These are phyloP conservation scores for Coffea humblotiana DNA, from an alignment of 305 asterid genomes.

Conservation along the genomic window DNA sequence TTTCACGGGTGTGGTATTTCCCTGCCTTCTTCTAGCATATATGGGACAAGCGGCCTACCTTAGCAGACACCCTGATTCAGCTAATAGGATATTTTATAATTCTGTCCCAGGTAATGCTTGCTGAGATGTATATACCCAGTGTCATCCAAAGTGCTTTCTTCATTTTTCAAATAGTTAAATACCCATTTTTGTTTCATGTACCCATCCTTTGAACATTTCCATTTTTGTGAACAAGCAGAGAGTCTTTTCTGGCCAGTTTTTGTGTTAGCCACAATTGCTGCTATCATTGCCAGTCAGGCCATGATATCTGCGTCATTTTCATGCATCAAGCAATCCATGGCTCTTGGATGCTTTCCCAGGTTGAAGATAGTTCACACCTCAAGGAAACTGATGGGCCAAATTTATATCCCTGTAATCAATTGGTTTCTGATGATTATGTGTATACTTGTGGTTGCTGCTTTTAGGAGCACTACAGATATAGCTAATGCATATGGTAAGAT, in stretches of 20 bases:
- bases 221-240: slow-evolving; percentile 40
- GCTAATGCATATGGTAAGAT: slow-evolving; percentile 88
- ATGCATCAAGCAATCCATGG: slow-evolving; percentile 93
- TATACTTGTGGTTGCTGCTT: slow-evolving; percentile 77
- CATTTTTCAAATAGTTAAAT: slow-evolving; percentile 8
- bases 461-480: slow-evolving; percentile 82
- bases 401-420: slow-evolving; percentile 89
- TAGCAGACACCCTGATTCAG: slow-evolving; percentile 60
- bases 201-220: slow-evolving; percentile 25
- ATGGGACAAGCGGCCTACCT: slow-evolving; percentile 99
- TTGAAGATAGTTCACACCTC: slow-evolving; percentile 92
- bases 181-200: not conserved
- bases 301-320: slow-evolving; percentile 99
- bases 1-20: slow-evolving; percentile 78
- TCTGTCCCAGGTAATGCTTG: slow-evolving; percentile 79
- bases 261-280: slow-evolving; percentile 82
- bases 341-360: slow-evolving; percentile 97
- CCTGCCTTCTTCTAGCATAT: slow-evolving; percentile 94
- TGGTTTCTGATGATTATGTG: slow-evolving; percentile 95
- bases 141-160: not conserved
- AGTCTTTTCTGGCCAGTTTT: slow-evolving; percentile 91
- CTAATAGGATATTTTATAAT: slow-evolving; percentile 59
- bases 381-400: slow-evolving; percentile 84
- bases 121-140: not conserved
- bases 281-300: slow-evolving; percentile 97